Base-by-base conservation (phyloP, 2,329 filamentous ascomycete genomes). In the Xylariales sp. region DNA sequence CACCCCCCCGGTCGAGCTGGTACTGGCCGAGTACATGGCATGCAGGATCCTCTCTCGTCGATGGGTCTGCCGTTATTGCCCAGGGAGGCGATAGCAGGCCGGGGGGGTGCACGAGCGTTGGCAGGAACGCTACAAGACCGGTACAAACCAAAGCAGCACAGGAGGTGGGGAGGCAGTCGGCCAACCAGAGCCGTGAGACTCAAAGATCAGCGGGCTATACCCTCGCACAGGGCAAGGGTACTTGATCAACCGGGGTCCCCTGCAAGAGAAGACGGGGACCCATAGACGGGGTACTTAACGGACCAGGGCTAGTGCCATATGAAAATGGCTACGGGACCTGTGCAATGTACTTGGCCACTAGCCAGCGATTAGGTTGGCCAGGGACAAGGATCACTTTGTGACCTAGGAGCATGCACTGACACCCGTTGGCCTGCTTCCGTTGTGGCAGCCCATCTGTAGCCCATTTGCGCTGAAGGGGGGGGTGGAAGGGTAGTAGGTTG, bases 121-220 rank as follows among this genome's bases (percentile, higher is more conserved):
- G 25, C 30, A 36, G 33, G 29, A 29, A 29, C n/a, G n/a, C 23
- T 33, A 43, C 33, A 21, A 38, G 33, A 27, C 46, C 38, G 45
- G 51, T 51, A 56, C 54, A 49, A 48, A 49, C 51, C 48, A 48
- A 44, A 43, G 49, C 48, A 43, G 46, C 45, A 48, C 35, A 40
- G 41, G 38, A 29, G 42, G 45, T 46, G 43, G 41, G 41, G 45
- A 50, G 45, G 45, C 43, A 51, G 53, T 35, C 28, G 37, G 35
- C 39, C 40, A 48, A 40, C 17, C 31, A 33, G 37, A 40, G 37
- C 41, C 42, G 38, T 41, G 38, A 44, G 41, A 47, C 45, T 14
- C 36, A 48, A 46, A 49, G 53, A 57, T 54, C 53, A 56, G 54
- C 53, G 52, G 51, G 45, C 49, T 51, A 50, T 51, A 49, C 46